Conservation (phyloP, 768 basidiomycete genomes). For the Mycena pura region DNA sequence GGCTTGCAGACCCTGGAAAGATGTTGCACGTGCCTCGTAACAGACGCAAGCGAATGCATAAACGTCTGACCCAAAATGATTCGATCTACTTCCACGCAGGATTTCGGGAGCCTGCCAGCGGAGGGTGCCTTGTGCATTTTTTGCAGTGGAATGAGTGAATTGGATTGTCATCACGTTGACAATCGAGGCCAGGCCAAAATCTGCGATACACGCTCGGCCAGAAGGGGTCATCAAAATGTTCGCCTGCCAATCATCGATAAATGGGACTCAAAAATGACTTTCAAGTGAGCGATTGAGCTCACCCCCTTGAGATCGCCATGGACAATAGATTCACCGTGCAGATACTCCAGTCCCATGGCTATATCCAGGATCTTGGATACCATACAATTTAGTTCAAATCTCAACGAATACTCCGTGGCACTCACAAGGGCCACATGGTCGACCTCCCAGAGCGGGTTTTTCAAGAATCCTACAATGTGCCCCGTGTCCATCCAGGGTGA, state of each 20-base stretch:
- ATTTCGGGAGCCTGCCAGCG: constrained; percentile 10
- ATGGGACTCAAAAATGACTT: no score
- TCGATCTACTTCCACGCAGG: not conserved
- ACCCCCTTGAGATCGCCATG: constrained; percentile 24
- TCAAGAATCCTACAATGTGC: constrained; percentile 4
- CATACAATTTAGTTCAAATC: not conserved
- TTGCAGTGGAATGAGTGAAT: constrained; percentile 3
- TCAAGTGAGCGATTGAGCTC: not conserved
- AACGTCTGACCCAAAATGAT: not conserved
- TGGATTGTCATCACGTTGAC: not conserved
- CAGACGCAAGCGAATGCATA: constrained; percentile 7
- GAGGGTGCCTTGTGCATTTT: not conserved
- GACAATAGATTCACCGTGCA: constrained; percentile 8
- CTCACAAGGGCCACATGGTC: not conserved
- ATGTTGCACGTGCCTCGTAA: not conserved
- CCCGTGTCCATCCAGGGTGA: constrained; percentile 6
- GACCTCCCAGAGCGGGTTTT: not conserved
- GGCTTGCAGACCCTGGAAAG: not conserved
- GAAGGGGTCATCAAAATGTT: constrained; percentile 19
- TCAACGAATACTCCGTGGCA: not conserved
- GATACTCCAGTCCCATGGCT: not conserved
- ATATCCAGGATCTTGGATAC: not conserved
- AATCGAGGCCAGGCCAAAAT: constrained; percentile 15
- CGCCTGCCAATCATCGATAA: not conserved
- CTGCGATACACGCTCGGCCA: constrained; percentile 6